Percentiles rank a stretch among this genome's conserved stretches.
Conservation (phyloP, 2,329 filamentous ascomycete genomes). For the Leptosphaerulina australis region DNA sequence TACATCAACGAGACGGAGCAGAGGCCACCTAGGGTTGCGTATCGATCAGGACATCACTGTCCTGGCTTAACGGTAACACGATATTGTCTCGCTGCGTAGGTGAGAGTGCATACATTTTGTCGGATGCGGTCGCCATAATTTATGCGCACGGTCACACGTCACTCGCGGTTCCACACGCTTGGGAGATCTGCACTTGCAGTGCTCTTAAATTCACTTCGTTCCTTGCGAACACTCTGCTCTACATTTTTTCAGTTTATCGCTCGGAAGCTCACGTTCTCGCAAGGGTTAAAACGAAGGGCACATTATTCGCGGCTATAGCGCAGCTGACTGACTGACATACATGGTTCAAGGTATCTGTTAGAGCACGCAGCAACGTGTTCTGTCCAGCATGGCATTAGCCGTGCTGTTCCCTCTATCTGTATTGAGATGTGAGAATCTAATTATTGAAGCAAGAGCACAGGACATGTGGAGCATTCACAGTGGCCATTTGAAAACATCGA, state of each 20-base stretch:
- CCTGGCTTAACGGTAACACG: neutral
- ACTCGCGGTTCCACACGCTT: constrained; percentile 11
- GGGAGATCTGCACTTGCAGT: constrained; percentile 17
- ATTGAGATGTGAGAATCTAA: constrained; percentile 1
- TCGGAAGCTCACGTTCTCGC: neutral
- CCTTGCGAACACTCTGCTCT: neutral
- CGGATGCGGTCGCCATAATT: constrained; percentile 1
- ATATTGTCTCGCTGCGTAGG: neutral
- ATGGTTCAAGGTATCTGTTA: constrained; percentile 8
- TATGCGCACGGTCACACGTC: constrained; percentile 5
- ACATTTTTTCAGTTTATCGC: neutral
- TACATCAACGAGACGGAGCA: neutral
- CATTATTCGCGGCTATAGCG: neutral
- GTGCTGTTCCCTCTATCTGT: constrained; percentile 12
- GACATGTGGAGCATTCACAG: constrained; percentile 14
- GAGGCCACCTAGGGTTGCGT: too few species aligned
- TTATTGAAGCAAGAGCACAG: constrained; percentile 13
- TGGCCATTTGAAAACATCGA: constrained; percentile 3
- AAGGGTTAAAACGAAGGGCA: neutral
- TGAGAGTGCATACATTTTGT: neutral
- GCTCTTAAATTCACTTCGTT: constrained; percentile 28
- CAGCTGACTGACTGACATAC: neutral
- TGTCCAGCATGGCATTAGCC: constrained; percentile 4
- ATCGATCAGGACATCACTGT: neutral
- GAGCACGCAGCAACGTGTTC: constrained; percentile 1